Percentiles rank a stretch among this genome's conserved stretches.
Evolutionary conservation across 768 basidiomycete species (phyloP).

Genomic region (Filobasidium floriforme): DNA sequence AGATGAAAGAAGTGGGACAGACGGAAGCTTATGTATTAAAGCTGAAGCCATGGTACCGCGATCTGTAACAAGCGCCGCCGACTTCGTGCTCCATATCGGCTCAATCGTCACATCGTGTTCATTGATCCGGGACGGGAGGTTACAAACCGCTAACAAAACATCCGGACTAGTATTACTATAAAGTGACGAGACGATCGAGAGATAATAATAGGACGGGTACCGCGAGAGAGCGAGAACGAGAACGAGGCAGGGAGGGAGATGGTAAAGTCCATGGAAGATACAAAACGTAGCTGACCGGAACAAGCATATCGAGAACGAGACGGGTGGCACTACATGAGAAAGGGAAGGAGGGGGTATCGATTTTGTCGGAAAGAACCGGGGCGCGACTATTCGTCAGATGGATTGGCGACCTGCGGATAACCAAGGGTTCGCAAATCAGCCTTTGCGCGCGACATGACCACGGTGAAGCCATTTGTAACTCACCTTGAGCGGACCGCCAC

Average conservation of each 20-base stretch:
- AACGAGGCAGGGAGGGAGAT: not conserved
- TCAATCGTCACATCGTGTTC: not conserved
- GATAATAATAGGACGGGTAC: not conserved
- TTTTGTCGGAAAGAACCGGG: not conserved
- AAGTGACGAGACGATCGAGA: not conserved
- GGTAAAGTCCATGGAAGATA: not conserved
- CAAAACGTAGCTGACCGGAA: not conserved
- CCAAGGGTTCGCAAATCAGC: not conserved
- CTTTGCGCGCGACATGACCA: not conserved
- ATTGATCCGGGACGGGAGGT: not conserved
- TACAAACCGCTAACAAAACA: slow-evolving; percentile 2
- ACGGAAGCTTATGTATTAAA: no score
- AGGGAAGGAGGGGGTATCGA: not conserved
- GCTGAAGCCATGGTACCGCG: not conserved
- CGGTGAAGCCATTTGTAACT: not conserved
- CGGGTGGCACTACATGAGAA: not conserved
- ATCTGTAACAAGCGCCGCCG: no score
- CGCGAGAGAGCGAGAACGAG: not conserved
- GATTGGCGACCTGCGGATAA: slow-evolving; percentile 19
- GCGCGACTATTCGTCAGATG: slow-evolving; percentile 19
- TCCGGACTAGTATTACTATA: not conserved
- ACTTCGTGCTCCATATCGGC: no score
- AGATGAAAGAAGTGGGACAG: no score
- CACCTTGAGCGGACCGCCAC: slow-evolving; percentile 18
- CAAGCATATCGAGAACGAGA: not conserved